Evolutionary conservation across 441 rosid species (phyloP), one percentile per base, ranked within the genome.

Genomic region (Croton setiger): DNA sequence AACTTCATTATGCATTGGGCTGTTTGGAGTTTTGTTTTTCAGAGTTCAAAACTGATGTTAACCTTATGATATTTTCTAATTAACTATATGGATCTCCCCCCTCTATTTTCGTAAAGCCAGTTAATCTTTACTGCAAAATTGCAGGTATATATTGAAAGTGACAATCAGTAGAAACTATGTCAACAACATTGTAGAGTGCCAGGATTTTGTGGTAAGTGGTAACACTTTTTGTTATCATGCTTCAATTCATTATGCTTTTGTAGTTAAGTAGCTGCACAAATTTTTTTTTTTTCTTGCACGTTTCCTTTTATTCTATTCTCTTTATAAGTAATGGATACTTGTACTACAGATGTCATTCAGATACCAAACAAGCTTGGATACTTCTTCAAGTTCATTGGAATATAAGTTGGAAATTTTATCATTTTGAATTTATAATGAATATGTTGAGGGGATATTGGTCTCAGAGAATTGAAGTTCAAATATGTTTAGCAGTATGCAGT

Each of bases 191-290:
- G 85, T 91, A 62, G 92, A 91, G 79, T 79, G 78, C 75, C 94
- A 88, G 68, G 95, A 93, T 67, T 88, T 93, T 79, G 82, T 87
- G 96, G 97, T 93, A 89, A 74, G 82, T 87, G 96, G 97, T 93
- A 89, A 74, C 43, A 59, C 58, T 51, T 70, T 68, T 63, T 60
- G 4, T 3, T 20, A 44, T 57, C 27, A 21, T 55, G 10, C 55
- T 43, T 67, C 20, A 36, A 48, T 43, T 47, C 21, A 47, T 52
- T 20, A 0, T 20, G 23, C 49, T 54, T 2, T 54, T n/a, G 14
- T 63, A 11, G 37, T 23, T 49, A 33, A 15, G 13, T 12, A 21
- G 10, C 21, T 1, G 43, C 21, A 47, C 21, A 21, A 57, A 69
- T 21, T 41, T 36, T 8, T 47, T 63, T 41, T 36, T 4, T 27